Percentiles rank a stretch among this genome's conserved stretches.
These are phyloP conservation scores for Fusarium pseudograminearum DNA, from an alignment of 2,329 filamentous ascomycete species.

Conservation along the genomic window DNA sequence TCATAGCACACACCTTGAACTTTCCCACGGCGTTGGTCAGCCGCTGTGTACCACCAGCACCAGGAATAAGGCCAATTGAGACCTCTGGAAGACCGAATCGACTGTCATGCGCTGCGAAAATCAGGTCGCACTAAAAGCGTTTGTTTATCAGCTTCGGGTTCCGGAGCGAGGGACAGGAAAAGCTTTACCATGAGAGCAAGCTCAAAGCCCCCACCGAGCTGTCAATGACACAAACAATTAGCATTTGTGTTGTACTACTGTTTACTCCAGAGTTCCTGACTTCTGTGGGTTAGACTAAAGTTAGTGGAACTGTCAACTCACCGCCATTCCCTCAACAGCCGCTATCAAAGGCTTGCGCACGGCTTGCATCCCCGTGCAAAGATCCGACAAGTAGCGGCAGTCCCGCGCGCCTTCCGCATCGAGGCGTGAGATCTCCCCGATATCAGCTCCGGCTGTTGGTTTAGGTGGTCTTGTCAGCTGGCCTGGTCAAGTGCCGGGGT, in stretches of 20 bases:
- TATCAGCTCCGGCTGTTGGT: constrained; percentile 52
- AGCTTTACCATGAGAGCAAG: constrained; percentile 58
- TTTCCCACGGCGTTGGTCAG: constrained; percentile 57
- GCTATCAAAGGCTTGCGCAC: constrained; percentile 62
- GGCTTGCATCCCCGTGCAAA: constrained; percentile 52
- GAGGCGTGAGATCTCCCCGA: constrained; percentile 52
- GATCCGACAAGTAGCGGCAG: constrained; percentile 56
- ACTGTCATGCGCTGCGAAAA: constrained; percentile 52
- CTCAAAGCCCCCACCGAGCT: constrained; percentile 65
- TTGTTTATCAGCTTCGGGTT: constrained; percentile 3
- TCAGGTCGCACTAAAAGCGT: constrained; percentile 54
- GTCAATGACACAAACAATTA: constrained; percentile 29
- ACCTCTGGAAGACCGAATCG: constrained; percentile 57
- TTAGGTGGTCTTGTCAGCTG: constrained; percentile 20
- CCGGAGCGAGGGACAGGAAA: constrained; percentile 10
- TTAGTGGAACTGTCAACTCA: constrained; percentile 49
- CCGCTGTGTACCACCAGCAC: constrained; percentile 57
- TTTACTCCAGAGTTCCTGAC: not conserved
- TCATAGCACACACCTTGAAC: constrained; percentile 50
- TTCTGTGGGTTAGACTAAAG: not conserved
- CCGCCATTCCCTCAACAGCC: constrained; percentile 63
- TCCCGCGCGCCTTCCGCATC: constrained; percentile 51
- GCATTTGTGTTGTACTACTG: not conserved
- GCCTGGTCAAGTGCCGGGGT: constrained; percentile 23
- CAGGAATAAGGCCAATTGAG: constrained; percentile 56